Percentiles rank a stretch among this genome's conserved stretches.
These are phyloP conservation scores for Mollisiaceae sp. DNA, from an alignment of 2,329 filamentous ascomycete species.

Conservation along the genomic window DNA sequence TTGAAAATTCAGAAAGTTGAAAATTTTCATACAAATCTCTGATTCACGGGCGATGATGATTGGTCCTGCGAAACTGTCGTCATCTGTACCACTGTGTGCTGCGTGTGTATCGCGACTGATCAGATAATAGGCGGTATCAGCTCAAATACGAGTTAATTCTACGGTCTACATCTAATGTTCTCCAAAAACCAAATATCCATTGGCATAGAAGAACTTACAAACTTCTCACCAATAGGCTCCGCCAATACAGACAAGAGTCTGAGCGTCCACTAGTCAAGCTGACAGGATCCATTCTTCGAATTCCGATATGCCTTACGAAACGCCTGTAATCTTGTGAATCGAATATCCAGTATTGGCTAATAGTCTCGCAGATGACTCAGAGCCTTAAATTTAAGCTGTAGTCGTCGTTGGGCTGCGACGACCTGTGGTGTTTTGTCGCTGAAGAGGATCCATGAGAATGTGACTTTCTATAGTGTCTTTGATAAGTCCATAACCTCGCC, in stretches of 20 bases:
- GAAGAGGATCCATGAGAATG: slow-evolving; percentile 52
- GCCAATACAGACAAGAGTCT: slow-evolving; percentile 45
- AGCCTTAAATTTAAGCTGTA: slow-evolving; percentile 53
- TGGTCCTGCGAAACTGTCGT: not conserved
- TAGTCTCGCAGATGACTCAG: slow-evolving; percentile 48
- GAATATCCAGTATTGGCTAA: slow-evolving; percentile 49
- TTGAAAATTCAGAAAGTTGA: not conserved
- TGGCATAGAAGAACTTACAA: not conserved
- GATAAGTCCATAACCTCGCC: slow-evolving; percentile 37
- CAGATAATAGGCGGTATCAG: not conserved
- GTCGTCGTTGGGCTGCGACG: slow-evolving; percentile 42
- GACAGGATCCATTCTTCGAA: slow-evolving; percentile 46
- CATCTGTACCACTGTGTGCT: not conserved
- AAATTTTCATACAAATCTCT: not conserved
- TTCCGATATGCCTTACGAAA: slow-evolving; percentile 50
- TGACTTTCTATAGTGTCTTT: slow-evolving; percentile 45
- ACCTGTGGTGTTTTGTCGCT: slow-evolving; percentile 45
- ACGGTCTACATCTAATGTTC: slow-evolving; percentile 22
- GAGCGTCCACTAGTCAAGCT: slow-evolving; percentile 50
- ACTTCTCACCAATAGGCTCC: slow-evolving; percentile 40
- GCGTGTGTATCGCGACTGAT: not conserved
- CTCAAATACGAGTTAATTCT: not conserved
- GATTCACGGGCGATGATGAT: not conserved
- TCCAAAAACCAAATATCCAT: slow-evolving; percentile 21
- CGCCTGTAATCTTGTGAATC: slow-evolving; percentile 46